Evolutionary conservation across 148 eudicot species (phyloP), one percentile per base, ranked within the genome.

Genomic region (Rhododendron ferrugineum): DNA sequence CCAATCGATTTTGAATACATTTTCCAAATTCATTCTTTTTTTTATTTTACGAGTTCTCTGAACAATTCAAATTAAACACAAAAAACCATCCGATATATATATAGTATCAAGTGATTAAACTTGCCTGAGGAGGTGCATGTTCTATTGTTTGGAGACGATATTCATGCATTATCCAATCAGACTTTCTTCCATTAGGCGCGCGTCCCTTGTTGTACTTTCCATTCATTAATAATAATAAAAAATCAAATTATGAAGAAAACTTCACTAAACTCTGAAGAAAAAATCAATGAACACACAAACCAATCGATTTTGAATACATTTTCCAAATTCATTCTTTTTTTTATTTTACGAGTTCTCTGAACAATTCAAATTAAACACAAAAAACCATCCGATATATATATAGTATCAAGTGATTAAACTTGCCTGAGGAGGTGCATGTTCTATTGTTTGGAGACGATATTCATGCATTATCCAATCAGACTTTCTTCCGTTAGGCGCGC

Each of bases 401-500:
- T 74, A 11, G 3, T 6, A 16, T 2, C n/a, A 18, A 74, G 13
- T 36, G 20, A 6, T 6, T 1, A 18, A 62, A 82, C 85, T 91
- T 90, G 90, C 98, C 98, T 94, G 98, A 75, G 92, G 86, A 58
- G 94, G 95, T 77, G 89, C 94, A 78, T 90, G 90, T 64, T 96
- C 92, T 82, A 94, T 82, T 16, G 95, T 87, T 89, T 96, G 98
- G n/a, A 96, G 95, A 30, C 98, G 94, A 80, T 96, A 96, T 66
- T 96, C 99, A 76, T 96, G 99, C 94, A 96, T 96, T 83, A 96
- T 96, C 99, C 99, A 94, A 74, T 96, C 97, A 0, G 89, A 84
- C 87, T 93, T 96, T 72, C 90, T 82, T 15, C 99, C 99, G 56
- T 93, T 93, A 0, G 99, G 99, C 0, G 99, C 98, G 0, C 98